These are phyloP conservation scores for Cymodocea nodosa DNA, from an alignment of 116 monocot genomes.

Conservation along the genomic window DNA sequence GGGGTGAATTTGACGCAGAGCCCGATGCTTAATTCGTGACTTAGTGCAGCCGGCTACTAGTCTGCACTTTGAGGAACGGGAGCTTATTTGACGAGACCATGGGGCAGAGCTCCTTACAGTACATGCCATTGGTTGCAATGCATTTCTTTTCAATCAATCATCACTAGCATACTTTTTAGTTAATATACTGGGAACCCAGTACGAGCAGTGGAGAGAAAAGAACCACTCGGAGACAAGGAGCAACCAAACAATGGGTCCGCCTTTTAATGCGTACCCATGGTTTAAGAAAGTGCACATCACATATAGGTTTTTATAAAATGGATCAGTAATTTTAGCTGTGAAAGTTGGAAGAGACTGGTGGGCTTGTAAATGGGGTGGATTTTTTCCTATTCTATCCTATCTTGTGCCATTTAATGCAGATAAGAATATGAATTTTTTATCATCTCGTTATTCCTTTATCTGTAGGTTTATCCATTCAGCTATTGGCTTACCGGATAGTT, in stretches of 20 bases:
- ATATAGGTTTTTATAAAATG: no score
- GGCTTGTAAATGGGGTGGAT: no score
- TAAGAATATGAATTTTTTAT: no score
- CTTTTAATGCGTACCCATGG: background rate
- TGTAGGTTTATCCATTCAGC: no score
- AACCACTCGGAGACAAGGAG: background rate
- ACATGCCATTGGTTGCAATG: background rate
- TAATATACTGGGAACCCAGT: background rate
- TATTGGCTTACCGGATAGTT: no score
- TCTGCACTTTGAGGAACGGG: background rate
- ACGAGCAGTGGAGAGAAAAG: background rate
- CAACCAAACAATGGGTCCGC: background rate
- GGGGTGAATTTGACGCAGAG: background rate
- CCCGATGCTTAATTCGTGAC: background rate
- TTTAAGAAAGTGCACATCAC: background rate
- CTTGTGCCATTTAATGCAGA: no score
- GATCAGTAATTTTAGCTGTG: no score
- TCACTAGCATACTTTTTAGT: background rate
- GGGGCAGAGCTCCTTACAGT: background rate
- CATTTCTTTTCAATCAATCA: background rate
- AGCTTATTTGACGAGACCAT: background rate
- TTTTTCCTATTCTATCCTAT: no score
- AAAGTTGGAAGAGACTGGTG: no score
- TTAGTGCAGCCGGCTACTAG: background rate
- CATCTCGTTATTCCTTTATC: no score